Conservation (phyloP, 2,329 filamentous ascomycete species). For the Neonectria faginata region DNA sequence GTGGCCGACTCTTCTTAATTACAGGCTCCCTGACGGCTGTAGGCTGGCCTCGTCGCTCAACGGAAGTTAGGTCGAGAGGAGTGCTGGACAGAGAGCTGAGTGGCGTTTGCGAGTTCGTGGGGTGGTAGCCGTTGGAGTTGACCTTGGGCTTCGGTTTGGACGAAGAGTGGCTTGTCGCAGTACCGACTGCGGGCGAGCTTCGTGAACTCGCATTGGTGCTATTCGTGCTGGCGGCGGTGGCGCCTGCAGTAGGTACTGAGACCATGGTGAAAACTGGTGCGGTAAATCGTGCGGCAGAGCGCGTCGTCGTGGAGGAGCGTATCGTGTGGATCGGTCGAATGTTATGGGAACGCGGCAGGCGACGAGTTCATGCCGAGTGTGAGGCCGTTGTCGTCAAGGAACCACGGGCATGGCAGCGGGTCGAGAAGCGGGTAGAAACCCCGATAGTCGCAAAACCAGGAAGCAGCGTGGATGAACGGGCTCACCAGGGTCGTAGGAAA, state of each 20-base stretch:
- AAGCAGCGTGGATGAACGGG: slow-evolving; percentile 15
- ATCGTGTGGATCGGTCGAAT: slow-evolving; percentile 33
- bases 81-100: slow-evolving; percentile 68
- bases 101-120: slow-evolving; percentile 61
- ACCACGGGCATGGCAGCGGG: slow-evolving; percentile 43
- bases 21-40: slow-evolving; percentile 79
- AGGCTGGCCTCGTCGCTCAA: slow-evolving; percentile 89
- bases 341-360: slow-evolving; percentile 37
- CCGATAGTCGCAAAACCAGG: slow-evolving; percentile 29
- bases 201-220: slow-evolving; percentile 64
- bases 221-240: slow-evolving; percentile 51
- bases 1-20: slow-evolving; percentile 83
- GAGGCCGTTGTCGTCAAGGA: slow-evolving; percentile 42
- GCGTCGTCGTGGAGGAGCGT: slow-evolving; percentile 27
- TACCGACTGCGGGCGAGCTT: slow-evolving; percentile 62
- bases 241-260: slow-evolving; percentile 54
- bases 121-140: slow-evolving; percentile 66
- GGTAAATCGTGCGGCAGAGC: slow-evolving; percentile 16
- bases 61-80: slow-evolving; percentile 85
- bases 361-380: slow-evolving; percentile 43
- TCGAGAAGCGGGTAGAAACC: slow-evolving; percentile 22
- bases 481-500: neutral
- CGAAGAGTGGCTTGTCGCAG: slow-evolving; percentile 49
- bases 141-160: slow-evolving; percentile 65
- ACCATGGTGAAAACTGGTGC: slow-evolving; percentile 51